A percentile compares a stretch with the other conserved stretches of the same genome.
These are phyloP conservation scores for Haplosporangium gracile DNA, from an alignment of 192 early-diverging fungal species.

Conservation along the genomic window DNA sequence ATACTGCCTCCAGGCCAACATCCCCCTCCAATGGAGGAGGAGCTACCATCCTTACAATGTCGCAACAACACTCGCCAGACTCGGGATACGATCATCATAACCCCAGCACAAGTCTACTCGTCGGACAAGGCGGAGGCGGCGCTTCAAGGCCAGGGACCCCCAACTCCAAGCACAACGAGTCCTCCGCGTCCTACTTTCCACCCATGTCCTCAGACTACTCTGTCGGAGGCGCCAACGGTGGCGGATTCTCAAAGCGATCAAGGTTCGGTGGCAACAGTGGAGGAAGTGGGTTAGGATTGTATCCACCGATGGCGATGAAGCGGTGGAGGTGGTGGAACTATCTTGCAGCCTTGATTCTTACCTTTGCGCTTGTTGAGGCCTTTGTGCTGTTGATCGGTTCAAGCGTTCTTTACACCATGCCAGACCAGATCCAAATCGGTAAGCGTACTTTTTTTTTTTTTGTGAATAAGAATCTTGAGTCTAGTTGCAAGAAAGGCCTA, in stretches of 20 bases:
- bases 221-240: slow-evolving; percentile 19
- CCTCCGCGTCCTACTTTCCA: slow-evolving; percentile 33
- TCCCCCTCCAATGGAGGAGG: slow-evolving; percentile 21
- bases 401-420: slow-evolving; percentile 36
- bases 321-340: slow-evolving; percentile 60
- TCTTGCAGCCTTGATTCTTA: slow-evolving; percentile 25
- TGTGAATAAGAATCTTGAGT: not conserved
- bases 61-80: slow-evolving; percentile 14
- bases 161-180: slow-evolving; percentile 20
- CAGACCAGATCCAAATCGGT: slow-evolving; percentile 59
- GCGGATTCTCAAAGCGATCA: slow-evolving; percentile 34
- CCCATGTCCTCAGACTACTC: slow-evolving; percentile 29
- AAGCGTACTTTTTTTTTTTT: slow-evolving; percentile 2
- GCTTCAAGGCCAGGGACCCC: not conserved
- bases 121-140: not conserved
- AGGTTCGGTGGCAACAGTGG: slow-evolving; percentile 9
- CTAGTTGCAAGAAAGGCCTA: not conserved
- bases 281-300: not conserved
- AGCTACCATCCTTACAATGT: not conserved
- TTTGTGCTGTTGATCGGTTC: slow-evolving; percentile 52
- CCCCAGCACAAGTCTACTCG: not conserved
- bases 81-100: not conserved
- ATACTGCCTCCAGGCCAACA: slow-evolving; percentile 40
- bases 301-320: slow-evolving; percentile 8
- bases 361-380: slow-evolving; percentile 49